A percentile compares a stretch with the other conserved stretches of the same genome.
Conservation (phyloP, 169 alveolate species). For the Hammondia hammondi region DNA sequence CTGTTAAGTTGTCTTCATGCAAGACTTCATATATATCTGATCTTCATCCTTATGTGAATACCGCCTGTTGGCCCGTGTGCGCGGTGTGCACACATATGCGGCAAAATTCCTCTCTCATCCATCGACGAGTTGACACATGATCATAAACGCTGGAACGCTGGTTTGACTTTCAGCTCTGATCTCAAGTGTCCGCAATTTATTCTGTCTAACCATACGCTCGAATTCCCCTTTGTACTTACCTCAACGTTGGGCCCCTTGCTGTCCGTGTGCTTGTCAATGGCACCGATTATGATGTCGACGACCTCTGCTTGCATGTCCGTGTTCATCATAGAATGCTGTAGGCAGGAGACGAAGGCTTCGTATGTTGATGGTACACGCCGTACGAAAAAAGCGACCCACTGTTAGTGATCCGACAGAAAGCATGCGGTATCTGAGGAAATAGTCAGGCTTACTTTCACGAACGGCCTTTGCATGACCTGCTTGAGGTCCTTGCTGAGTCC, state of each 20-base stretch:
- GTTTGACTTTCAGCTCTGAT: neutral
- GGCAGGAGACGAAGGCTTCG: neutral
- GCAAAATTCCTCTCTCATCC: no score
- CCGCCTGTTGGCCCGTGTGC: no score
- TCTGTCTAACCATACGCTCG: no score
- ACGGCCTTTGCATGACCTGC: slow-evolving; percentile 42
- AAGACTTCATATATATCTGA: no score
- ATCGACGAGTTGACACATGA: no score
- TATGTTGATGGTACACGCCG: no score
- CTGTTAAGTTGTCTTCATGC: no score
- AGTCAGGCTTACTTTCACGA: neutral
- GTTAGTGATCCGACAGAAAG: no score
- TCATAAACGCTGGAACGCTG: neutral
- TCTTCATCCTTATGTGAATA: no score
- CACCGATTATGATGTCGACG: slow-evolving; percentile 20
- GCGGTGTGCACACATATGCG: no score
- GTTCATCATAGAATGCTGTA: slow-evolving; percentile 25
- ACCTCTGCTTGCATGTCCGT: slow-evolving; percentile 42
- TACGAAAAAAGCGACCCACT: neutral
- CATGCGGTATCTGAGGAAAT: no score
- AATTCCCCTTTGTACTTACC: neutral
- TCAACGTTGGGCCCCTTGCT: slow-evolving; percentile 38
- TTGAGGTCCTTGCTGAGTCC: slow-evolving; percentile 7
- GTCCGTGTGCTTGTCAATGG: slow-evolving; percentile 25
- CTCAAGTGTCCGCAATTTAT: neutral